These are phyloP conservation scores for Dothistroma septosporum DNA, from an alignment of 2,329 filamentous ascomycete species.

Conservation along the genomic window DNA sequence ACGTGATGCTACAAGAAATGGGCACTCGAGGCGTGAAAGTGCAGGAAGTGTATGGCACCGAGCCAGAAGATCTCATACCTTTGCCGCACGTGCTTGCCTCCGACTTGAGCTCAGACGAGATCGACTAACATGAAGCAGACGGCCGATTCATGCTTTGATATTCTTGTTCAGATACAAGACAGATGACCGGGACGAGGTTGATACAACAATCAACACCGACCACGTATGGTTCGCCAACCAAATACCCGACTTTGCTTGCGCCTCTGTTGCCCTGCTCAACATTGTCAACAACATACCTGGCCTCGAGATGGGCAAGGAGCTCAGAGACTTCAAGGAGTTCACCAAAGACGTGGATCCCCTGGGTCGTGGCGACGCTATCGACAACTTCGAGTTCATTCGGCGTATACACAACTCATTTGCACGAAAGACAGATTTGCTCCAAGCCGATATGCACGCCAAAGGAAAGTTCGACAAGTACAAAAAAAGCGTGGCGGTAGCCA, in stretches of 20 bases:
- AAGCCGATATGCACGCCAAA: conserved; percentile 62
- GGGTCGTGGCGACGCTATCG: conserved; percentile 70
- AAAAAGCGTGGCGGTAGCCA: conserved; percentile 31
- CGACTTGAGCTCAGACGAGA: background rate
- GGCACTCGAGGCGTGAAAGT: conserved; percentile 70
- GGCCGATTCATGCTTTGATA: conserved; percentile 78
- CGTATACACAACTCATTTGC: conserved; percentile 85
- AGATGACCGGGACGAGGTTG: conserved; percentile 47
- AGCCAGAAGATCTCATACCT: conserved; percentile 59
- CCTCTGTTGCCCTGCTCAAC: conserved; percentile 86
- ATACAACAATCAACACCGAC: conserved; percentile 51
- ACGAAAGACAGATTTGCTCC: conserved; percentile 71
- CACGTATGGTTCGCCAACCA: conserved; percentile 93
- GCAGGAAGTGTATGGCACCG: conserved; percentile 71
- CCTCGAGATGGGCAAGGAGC: conserved; percentile 64
- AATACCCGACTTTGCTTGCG: conserved; percentile 81
- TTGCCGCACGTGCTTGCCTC: conserved; percentile 44
- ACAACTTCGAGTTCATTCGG: conserved; percentile 71
- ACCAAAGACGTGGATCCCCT: conserved; percentile 66
- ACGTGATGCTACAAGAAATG: conserved; percentile 73
- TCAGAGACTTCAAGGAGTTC: conserved; percentile 67
- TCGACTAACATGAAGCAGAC: conserved; percentile 45
- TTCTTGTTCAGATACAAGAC: conserved; percentile 71
- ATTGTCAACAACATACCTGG: conserved; percentile 79
- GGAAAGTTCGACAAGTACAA: conserved; percentile 45